These are phyloP conservation scores for Tolypocladium tropicale DNA, from an alignment of 2,329 filamentous ascomycete genomes.

Conservation along the genomic window DNA sequence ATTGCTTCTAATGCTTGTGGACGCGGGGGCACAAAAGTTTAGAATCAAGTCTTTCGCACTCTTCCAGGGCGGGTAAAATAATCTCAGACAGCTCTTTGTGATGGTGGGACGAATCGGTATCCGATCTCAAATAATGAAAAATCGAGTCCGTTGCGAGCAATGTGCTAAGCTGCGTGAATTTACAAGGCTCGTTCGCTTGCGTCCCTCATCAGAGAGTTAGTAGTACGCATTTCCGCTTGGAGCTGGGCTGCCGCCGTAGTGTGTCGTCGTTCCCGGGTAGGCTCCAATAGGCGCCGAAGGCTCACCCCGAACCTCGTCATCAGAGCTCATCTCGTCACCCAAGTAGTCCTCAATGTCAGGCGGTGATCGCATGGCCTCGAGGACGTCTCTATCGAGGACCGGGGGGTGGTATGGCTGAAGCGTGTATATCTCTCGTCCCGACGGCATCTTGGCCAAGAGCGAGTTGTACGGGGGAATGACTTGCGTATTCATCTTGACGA, in stretches of 20 bases:
- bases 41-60: no score
- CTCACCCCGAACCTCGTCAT: conserved; percentile 22
- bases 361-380: conserved; percentile 48
- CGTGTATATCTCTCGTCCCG: conserved; percentile 74
- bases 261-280: conserved; percentile 36
- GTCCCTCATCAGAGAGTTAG: conserved; percentile 3
- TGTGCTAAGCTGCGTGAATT: no score
- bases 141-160: no score
- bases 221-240: conserved; percentile 28
- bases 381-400: conserved; percentile 49
- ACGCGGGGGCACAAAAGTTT: not conserved
- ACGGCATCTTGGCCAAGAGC: conserved; percentile 70
- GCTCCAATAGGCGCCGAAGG: conserved; percentile 31
- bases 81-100: no score
- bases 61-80: no score
- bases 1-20: not conserved
- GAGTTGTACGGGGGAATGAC: conserved; percentile 60
- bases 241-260: conserved; percentile 22
- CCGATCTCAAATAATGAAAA: no score
- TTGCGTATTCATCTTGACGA: conserved; percentile 64
- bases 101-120: no score
- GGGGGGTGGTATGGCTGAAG: conserved; percentile 59
- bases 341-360: conserved; percentile 23
- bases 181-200: not conserved
- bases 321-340: conserved; percentile 25